These are phyloP conservation scores for Boletus coffeatus DNA, from an alignment of 1,284 basidiomycete genomes.

Conservation along the genomic window DNA sequence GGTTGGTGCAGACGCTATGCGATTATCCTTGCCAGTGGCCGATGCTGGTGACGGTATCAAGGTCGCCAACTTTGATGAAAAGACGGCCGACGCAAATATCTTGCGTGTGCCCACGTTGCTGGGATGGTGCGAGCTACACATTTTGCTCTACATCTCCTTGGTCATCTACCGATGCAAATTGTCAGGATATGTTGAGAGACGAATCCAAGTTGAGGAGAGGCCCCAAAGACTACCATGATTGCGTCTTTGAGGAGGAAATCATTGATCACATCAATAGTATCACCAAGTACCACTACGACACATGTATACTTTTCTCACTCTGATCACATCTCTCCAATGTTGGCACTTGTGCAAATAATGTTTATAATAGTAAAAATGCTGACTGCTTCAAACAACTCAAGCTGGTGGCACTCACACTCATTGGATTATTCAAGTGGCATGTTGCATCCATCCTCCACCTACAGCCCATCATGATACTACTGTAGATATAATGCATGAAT, in stretches of 20 bases:
- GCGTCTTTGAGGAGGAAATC: conserved; percentile 80
- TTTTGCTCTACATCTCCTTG: background rate
- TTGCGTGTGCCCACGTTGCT: conserved; percentile 90
- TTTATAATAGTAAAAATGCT: too few species aligned
- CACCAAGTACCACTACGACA: conserved; percentile 75
- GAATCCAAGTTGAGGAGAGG: conserved; percentile 69
- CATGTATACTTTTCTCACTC: conserved; percentile 37
- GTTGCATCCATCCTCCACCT: too few species aligned
- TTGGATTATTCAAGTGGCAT: too few species aligned
- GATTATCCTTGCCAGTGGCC: conserved; percentile 72
- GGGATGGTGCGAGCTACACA: conserved; percentile 83
- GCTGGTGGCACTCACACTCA: too few species aligned
- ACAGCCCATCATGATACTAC: too few species aligned
- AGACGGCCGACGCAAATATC: conserved; percentile 97
- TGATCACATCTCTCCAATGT: background rate
- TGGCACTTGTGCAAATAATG: too few species aligned
- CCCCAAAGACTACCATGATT: conserved; percentile 72
- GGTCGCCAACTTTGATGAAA: conserved; percentile 99
- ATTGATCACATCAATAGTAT: conserved; percentile 72
- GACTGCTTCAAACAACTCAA: too few species aligned
- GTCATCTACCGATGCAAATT: conserved; percentile 5
- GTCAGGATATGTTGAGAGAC: conserved; percentile 71
- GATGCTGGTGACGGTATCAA: conserved; percentile 98
- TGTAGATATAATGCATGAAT: too few species aligned
- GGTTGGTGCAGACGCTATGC: conserved; percentile 91